A percentile compares a stretch with the other conserved stretches of the same genome.
These are phyloP conservation scores for Lentinus brumalis DNA, from an alignment of 768 basidiomycete genomes.

Conservation along the genomic window DNA sequence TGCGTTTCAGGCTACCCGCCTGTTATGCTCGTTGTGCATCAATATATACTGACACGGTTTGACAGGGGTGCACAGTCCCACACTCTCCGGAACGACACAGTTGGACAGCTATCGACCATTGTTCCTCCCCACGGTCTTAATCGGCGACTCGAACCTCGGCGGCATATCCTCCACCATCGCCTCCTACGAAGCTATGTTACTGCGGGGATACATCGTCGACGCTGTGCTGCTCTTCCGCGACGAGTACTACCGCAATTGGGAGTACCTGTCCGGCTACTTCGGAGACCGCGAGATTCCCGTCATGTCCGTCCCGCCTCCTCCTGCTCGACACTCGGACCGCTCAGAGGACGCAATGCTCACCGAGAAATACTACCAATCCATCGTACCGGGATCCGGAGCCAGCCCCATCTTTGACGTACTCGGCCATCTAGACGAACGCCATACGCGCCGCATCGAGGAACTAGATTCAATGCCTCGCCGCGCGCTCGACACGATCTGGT, in stretches of 20 bases:
- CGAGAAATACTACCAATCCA: conserved; percentile 69
- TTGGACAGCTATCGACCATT: conserved; percentile 84
- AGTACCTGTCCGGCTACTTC: conserved; percentile 83
- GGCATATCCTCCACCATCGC: conserved; percentile 94
- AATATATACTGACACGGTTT: not conserved
- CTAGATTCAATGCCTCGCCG: conserved; percentile 79
- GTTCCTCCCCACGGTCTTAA: conserved; percentile 82
- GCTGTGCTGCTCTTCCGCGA: conserved; percentile 84
- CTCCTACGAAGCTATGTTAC: conserved; percentile 85
- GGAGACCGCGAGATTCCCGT: conserved; percentile 66
- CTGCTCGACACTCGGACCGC: conserved; percentile 45
- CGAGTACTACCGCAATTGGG: conserved; percentile 83
- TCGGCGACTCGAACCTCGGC: conserved; percentile 88
- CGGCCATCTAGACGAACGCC: conserved; percentile 61
- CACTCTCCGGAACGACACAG: conserved; percentile 80
- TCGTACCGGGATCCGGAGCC: conserved; percentile 40
- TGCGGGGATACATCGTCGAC: conserved; percentile 91
- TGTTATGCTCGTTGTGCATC: not conserved
- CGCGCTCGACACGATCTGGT: conserved; percentile 84
- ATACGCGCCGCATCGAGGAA: conserved; percentile 65
- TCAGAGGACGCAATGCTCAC: conserved; percentile 53
- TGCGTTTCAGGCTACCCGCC: not conserved
- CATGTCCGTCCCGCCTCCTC: conserved; percentile 58
- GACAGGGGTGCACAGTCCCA: conserved; percentile 90
- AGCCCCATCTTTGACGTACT: conserved; percentile 50